Percentiles rank a stretch among this genome's conserved stretches.
Evolutionary conservation across 768 basidiomycete genomes (phyloP).

Genomic region (Dioszegia crocea): DNA sequence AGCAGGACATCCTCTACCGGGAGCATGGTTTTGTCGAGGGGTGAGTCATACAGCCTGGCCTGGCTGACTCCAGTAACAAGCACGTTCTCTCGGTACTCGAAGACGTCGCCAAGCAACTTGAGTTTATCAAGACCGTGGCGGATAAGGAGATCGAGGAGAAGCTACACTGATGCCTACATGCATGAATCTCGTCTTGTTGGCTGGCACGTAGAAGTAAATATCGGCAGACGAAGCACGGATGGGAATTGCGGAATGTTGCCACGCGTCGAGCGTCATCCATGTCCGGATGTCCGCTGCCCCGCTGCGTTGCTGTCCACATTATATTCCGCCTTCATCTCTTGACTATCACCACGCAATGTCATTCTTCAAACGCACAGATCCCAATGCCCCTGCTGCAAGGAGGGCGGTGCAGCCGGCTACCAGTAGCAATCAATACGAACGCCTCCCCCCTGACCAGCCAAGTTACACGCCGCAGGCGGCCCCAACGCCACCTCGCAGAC

Average conservation of each 20-base stretch:
- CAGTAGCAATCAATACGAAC: conserved; percentile 28
- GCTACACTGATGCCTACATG: conserved; percentile 10
- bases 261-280: background rate
- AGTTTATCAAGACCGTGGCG: conserved; percentile 75
- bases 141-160: conserved; percentile 57
- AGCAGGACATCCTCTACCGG: conserved; percentile 70
- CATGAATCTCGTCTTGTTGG: background rate
- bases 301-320: background rate
- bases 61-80: conserved; percentile 54
- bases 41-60: conserved; percentile 13
- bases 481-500: conserved; percentile 14
- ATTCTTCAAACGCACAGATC: conserved; percentile 45
- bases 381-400: conserved; percentile 38
- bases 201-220: background rate
- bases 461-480: conserved; percentile 24
- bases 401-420: conserved; percentile 15
- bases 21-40: conserved; percentile 88
- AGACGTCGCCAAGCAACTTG: conserved; percentile 82
- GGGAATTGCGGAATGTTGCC: no score
- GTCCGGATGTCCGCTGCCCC: background rate
- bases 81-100: conserved; percentile 77
- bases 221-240: no score
- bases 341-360: conserved; percentile 24
- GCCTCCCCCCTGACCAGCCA: conserved; percentile 31
- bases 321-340: background rate